phyloP scores from a whole-genome alignment of 768 basidiomycete genomes.

The Lactifluus pinguis region DNA sequence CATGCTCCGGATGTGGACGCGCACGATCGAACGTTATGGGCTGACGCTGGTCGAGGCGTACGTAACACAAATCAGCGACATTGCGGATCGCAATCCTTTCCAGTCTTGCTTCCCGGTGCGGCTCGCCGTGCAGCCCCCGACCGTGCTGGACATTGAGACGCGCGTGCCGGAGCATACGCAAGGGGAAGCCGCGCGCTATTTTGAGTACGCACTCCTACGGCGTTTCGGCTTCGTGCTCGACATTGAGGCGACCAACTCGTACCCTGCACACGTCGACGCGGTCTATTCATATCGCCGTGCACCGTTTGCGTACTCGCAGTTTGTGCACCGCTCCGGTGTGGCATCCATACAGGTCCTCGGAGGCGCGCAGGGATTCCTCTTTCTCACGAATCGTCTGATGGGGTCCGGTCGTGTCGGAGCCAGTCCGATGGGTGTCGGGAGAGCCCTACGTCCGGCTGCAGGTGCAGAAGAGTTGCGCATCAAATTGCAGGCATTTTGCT shows the following conservation, averaged over 20 bases:
- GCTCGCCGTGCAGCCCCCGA: slow-evolving; percentile 67
- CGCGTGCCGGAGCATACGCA: slow-evolving; percentile 61
- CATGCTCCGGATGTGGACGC: slow-evolving; percentile 69
- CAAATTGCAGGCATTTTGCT: slow-evolving; percentile 31
- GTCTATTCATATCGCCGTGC: slow-evolving; percentile 83
- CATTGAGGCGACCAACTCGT: slow-evolving; percentile 67
- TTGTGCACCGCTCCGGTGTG: slow-evolving; percentile 82
- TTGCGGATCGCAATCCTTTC: slow-evolving; percentile 79
- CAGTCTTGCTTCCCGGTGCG: slow-evolving; percentile 83
- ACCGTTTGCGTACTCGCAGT: slow-evolving; percentile 77
- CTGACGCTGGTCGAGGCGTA: slow-evolving; percentile 90
- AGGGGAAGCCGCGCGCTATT: slow-evolving; percentile 47
- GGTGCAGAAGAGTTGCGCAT: slow-evolving; percentile 27
- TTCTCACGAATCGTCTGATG: slow-evolving; percentile 83
- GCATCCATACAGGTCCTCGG: slow-evolving; percentile 87
- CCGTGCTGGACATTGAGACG: slow-evolving; percentile 55
- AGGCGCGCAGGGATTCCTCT: slow-evolving; percentile 71
- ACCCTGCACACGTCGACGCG: slow-evolving; percentile 75
- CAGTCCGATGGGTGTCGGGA: slow-evolving; percentile 9
- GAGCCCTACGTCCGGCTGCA: slow-evolving; percentile 23
- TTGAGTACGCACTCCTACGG: slow-evolving; percentile 69
- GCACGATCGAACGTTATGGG: slow-evolving; percentile 81
- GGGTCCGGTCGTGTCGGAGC: slow-evolving; percentile 56
- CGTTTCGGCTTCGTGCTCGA: slow-evolving; percentile 79
- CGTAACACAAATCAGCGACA: slow-evolving; percentile 84